Percentiles rank a stretch among this genome's conserved stretches.
Conservation (phyloP, 2,329 filamentous ascomycete genomes). For the Biscogniauxia sp. region DNA sequence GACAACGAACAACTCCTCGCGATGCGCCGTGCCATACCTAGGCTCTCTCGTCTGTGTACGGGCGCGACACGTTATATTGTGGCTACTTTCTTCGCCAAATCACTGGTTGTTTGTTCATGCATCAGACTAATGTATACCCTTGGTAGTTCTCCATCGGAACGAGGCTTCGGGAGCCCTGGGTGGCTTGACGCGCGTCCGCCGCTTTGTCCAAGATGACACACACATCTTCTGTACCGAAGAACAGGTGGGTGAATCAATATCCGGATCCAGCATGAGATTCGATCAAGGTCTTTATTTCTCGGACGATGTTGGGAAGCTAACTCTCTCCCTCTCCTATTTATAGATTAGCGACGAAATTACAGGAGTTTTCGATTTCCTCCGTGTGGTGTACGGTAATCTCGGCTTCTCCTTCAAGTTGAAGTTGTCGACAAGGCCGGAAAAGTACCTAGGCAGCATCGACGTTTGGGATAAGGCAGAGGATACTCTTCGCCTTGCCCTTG, state of each 20-base stretch:
- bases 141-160: constrained; percentile 71
- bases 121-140: neutral
- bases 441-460: constrained; percentile 80
- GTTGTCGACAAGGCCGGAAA: constrained; percentile 85
- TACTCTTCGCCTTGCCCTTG: constrained; percentile 74
- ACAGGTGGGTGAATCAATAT: constrained; percentile 29
- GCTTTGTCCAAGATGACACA: constrained; percentile 88
- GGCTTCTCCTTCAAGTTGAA: constrained; percentile 92
- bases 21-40: too few relatives aligned
- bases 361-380: constrained; percentile 68
- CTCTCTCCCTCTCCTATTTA: neutral
- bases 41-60: too few relatives aligned
- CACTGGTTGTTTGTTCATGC: neutral
- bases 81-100: neutral
- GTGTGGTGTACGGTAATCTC: constrained; percentile 72
- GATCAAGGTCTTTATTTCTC: neutral
- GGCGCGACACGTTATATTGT: neutral
- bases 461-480: constrained; percentile 88
- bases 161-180: constrained; percentile 79
- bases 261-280: neutral
- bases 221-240: constrained; percentile 78
- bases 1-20: neutral
- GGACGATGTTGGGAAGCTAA: neutral
- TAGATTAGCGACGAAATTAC: constrained; percentile 61
- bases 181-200: constrained; percentile 77